Evolutionary conservation across 192 early-diverging fungal genomes (phyloP).

Genomic region (Coemansia sp.): DNA sequence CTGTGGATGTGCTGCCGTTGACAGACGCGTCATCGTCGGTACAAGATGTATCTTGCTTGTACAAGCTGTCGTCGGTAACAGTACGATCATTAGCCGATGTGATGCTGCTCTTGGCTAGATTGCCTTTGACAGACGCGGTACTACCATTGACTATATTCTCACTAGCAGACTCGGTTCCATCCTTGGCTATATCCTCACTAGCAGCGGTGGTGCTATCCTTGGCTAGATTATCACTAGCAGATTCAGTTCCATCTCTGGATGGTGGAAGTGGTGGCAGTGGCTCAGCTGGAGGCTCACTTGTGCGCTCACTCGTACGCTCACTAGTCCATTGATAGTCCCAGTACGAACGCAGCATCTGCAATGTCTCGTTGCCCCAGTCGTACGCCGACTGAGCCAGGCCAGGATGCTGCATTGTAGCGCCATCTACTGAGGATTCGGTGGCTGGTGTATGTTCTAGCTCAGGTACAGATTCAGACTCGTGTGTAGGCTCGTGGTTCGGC

Average conservation of each 20-base stretch:
- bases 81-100: not conserved
- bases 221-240: not conserved
- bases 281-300: conserved; percentile 6
- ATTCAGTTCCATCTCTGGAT: not conserved
- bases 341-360: conserved; percentile 38
- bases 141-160: not conserved
- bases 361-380: conserved; percentile 48
- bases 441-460: not conserved
- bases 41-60: not conserved
- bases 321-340: conserved; percentile 29
- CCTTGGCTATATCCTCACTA: not conserved
- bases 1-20: conserved; percentile 10
- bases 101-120: not conserved
- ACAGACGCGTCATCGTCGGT: not conserved
- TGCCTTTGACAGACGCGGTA: not conserved
- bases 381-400: conserved; percentile 26
- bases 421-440: not conserved
- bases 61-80: not conserved
- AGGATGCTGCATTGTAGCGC: conserved; percentile 8
- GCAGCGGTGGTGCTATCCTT: not conserved
- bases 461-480: not conserved
- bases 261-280: not conserved
- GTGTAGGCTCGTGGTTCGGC: not conserved
- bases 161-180: not conserved
- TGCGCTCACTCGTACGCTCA: conserved; percentile 9